Conservation (phyloP, 2,329 filamentous ascomycete genomes). For the Trichoderma sp. region DNA sequence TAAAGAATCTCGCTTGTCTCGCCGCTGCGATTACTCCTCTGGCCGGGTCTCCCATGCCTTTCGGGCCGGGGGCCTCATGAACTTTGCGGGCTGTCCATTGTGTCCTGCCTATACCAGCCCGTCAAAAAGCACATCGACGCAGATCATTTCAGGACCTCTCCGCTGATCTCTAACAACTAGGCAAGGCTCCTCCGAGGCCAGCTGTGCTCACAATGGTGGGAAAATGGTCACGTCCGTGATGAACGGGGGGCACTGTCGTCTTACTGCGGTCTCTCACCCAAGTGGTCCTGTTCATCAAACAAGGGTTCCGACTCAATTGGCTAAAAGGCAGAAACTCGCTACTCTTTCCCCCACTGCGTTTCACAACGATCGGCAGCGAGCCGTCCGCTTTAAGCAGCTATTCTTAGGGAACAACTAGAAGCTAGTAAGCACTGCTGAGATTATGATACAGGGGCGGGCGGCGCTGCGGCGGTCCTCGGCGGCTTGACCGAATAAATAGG, state of each 20-base stretch:
- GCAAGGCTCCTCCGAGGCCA: background rate
- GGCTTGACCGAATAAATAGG: background rate
- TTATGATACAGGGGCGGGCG: conserved; percentile 10
- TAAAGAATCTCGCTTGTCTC: conserved; percentile 14
- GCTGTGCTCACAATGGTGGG: background rate
- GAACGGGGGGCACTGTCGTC: conserved; percentile 5
- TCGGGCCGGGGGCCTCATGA: conserved; percentile 4
- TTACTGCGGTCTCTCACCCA: background rate
- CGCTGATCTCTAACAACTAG: conserved; percentile 18
- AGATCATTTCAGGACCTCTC: conserved; percentile 7
- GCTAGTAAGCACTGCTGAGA: conserved; percentile 11
- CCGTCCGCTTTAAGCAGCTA: conserved; percentile 2
- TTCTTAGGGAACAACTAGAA: conserved; percentile 14
- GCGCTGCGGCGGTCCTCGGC: background rate
- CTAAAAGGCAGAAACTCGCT: background rate
- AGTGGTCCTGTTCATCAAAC: conserved; percentile 6
- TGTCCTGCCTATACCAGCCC: conserved; percentile 15
- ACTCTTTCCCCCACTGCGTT: conserved; percentile 2
- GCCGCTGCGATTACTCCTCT: background rate
- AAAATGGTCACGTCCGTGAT: conserved; percentile 11
- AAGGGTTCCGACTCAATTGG: conserved; percentile 6
- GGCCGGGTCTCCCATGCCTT: conserved; percentile 8
- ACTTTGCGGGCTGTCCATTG: background rate
- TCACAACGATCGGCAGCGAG: conserved; percentile 16
- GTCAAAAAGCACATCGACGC: background rate